A percentile compares a stretch with the other conserved stretches of the same genome.
These are phyloP conservation scores for Taiwanofungus camphoratus DNA, from an alignment of 1,284 basidiomycete species.

Conservation along the genomic window DNA sequence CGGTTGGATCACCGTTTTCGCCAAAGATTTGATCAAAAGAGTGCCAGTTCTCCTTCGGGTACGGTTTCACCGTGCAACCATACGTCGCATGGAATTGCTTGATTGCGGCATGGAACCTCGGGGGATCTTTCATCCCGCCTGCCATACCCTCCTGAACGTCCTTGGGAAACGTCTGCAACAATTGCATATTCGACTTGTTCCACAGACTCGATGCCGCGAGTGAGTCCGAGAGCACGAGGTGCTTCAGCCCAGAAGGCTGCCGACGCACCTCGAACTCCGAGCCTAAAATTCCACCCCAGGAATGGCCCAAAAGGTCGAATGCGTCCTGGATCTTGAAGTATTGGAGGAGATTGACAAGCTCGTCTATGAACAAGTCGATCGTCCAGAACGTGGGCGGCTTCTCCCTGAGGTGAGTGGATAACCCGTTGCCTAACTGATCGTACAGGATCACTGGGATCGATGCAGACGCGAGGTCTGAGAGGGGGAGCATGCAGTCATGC, in stretches of 20 bases:
- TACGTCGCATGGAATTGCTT: slow-evolving; percentile 17
- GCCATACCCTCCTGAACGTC: slow-evolving; percentile 20
- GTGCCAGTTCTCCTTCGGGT: slow-evolving; percentile 17
- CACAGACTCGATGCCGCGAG: slow-evolving; percentile 20
- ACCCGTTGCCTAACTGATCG: slow-evolving; percentile 29
- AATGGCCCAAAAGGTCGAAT: slow-evolving; percentile 27
- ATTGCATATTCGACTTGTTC: slow-evolving; percentile 13
- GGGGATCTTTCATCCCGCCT: slow-evolving; percentile 19
- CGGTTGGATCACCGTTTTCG: slow-evolving; percentile 18
- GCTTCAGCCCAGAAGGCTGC: slow-evolving; percentile 23
- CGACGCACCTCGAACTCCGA: slow-evolving; percentile 19
- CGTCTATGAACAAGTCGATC: slow-evolving; percentile 26
- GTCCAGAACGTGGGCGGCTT: slow-evolving; percentile 27
- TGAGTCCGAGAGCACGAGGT: slow-evolving; percentile 22
- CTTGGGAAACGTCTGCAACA: slow-evolving; percentile 18
- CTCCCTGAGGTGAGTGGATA: slow-evolving; percentile 27
- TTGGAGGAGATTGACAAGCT: slow-evolving; percentile 26
- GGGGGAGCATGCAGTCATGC: slow-evolving; percentile 22
- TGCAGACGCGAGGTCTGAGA: slow-evolving; percentile 18
- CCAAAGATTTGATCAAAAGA: slow-evolving; percentile 11
- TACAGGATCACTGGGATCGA: slow-evolving; percentile 29
- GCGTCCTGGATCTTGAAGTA: slow-evolving; percentile 20
- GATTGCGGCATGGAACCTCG: slow-evolving; percentile 21
- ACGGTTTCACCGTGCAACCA: slow-evolving; percentile 19
- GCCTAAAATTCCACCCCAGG: slow-evolving; percentile 30